Percentiles rank a stretch among this genome's conserved stretches.
phyloP scores from a whole-genome alignment of 2,329 filamentous ascomycete genomes.

The Arthrobotrys conoides region DNA sequence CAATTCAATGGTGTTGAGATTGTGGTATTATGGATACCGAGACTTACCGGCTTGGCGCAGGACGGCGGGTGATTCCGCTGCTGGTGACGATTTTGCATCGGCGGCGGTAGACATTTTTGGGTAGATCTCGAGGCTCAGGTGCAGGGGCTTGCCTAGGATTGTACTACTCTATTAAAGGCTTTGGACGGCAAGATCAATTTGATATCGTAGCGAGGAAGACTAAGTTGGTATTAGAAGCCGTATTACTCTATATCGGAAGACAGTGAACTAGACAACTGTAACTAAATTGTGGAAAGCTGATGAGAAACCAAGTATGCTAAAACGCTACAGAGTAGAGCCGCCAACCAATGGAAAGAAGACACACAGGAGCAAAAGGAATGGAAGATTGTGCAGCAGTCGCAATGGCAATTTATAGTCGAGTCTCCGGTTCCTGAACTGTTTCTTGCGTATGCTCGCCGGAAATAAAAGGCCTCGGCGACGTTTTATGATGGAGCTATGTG shows the following conservation, averaged over 20 bases:
- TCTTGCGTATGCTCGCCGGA: slow-evolving; percentile 4
- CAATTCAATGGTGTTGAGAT: slow-evolving; percentile 24
- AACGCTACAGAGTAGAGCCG: slow-evolving; percentile 34
- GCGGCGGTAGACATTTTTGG: slow-evolving; percentile 24
- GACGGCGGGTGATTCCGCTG: slow-evolving; percentile 13
- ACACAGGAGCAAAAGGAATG: neutral
- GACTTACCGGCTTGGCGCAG: slow-evolving; percentile 55
- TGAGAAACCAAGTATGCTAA: slow-evolving; percentile 33
- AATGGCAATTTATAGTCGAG: slow-evolving; percentile 38
- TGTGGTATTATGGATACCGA: slow-evolving; percentile 28
- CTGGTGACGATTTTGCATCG: slow-evolving; percentile 3
- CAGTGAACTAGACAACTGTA: neutral
- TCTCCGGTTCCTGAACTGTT: neutral
- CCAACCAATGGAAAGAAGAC: slow-evolving; percentile 28
- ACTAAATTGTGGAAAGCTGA: slow-evolving; percentile 6
- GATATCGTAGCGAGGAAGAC: neutral
- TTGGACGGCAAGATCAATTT: neutral
- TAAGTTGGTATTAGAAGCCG: slow-evolving; percentile 30
- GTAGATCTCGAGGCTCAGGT: too few species aligned
- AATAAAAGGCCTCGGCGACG: neutral
- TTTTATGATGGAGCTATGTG: slow-evolving; percentile 20
- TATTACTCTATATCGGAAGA: slow-evolving; percentile 35
- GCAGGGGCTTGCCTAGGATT: neutral
- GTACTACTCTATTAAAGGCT: neutral
- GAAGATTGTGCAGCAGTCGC: neutral